These are phyloP conservation scores for Silene latifolia DNA, from an alignment of 148 eudicot species.

Conservation along the genomic window DNA sequence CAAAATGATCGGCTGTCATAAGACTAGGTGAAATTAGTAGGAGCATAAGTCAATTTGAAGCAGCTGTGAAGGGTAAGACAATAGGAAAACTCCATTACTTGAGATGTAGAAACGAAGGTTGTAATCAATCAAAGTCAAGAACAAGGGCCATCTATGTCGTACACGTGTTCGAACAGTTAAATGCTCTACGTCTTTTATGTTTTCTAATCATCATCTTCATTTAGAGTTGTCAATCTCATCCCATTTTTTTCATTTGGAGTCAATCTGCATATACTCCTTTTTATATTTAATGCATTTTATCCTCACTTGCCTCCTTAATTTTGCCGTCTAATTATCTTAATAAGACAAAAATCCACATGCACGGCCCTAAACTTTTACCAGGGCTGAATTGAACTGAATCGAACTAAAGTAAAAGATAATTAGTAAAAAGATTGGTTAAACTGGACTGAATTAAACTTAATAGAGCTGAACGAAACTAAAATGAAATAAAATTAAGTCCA, in stretches of 20 bases:
- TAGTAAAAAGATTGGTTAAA: too few relatives aligned
- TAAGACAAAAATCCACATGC: constrained; percentile 14
- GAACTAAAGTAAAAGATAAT: too few relatives aligned
- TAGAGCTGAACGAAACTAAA: too few relatives aligned
- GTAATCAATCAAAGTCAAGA: constrained; percentile 20
- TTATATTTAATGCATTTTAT: constrained; percentile 23
- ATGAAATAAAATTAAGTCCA: too few relatives aligned
- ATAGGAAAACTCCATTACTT: too few relatives aligned
- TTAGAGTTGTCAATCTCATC: constrained; percentile 20
- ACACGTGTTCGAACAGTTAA: constrained; percentile 29
- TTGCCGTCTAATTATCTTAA: constrained; percentile 26
- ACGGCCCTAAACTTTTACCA: too few relatives aligned
- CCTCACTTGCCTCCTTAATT: constrained; percentile 10
- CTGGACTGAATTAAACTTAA: too few relatives aligned
- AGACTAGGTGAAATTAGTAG: too few relatives aligned
- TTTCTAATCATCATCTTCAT: neutral
- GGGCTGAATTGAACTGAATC: too few relatives aligned
- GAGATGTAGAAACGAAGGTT: neutral
- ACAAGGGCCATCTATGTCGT: constrained; percentile 22
- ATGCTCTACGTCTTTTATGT: constrained; percentile 7
- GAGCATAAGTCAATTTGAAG: neutral
- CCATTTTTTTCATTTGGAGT: too few relatives aligned
- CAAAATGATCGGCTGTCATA: too few relatives aligned
- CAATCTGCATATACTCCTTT: constrained; percentile 8
- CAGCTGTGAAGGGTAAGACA: neutral